Evolutionary conservation across 441 rosid species (phyloP).

Genomic region (Corymbia calophylla): DNA sequence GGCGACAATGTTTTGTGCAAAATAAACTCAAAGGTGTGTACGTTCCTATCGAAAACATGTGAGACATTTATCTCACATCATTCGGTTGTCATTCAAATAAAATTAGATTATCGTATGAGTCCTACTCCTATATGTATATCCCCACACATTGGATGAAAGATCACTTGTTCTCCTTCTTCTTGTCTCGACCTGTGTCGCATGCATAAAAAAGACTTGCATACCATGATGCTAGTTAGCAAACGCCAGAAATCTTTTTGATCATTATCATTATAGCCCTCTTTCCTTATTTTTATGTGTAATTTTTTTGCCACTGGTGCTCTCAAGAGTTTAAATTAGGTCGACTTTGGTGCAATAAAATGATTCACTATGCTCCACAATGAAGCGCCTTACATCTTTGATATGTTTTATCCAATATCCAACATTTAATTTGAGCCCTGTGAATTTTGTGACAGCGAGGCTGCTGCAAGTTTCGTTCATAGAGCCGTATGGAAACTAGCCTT

Average conservation of each 20-base stretch:
- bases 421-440: background rate
- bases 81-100: background rate
- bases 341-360: background rate
- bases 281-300: background rate
- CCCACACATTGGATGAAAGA: background rate
- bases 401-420: background rate
- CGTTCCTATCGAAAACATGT: background rate
- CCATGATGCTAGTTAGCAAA: background rate
- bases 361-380: background rate
- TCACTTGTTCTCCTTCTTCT: fast-evolving
- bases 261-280: background rate
- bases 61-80: fast-evolving
- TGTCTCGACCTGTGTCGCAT: background rate
- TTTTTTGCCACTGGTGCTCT: background rate
- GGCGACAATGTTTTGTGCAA: fast-evolving
- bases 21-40: background rate
- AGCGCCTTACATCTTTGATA: background rate
- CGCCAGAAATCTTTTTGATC: background rate
- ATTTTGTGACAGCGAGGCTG: background rate
- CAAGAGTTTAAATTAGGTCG: background rate
- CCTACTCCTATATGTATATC: background rate
- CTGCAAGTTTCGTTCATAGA: background rate
- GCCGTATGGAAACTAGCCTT: background rate
- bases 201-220: background rate
- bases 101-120: fast-evolving